A percentile compares a stretch with the other conserved stretches of the same genome.
Conservation (phyloP, 2,329 filamentous ascomycete species). For the Trichoderma sp. region DNA sequence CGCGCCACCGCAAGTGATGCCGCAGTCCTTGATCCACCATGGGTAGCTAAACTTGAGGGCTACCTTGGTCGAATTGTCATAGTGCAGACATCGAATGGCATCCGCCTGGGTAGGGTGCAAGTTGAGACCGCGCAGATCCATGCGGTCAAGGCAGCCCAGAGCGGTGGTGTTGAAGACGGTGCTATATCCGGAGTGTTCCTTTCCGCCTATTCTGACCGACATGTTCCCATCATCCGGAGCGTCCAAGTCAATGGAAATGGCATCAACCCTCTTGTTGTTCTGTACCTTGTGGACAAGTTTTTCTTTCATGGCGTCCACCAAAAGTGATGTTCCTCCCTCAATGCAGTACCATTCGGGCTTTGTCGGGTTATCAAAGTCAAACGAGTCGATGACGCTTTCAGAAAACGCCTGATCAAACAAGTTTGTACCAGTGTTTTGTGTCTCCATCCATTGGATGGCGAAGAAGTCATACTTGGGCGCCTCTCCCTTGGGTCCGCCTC, state of each 20-base stretch:
- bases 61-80: background rate
- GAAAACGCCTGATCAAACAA: background rate
- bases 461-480: background rate
- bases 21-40: background rate
- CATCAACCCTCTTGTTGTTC: background rate
- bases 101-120: background rate
- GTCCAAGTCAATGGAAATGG: background rate
- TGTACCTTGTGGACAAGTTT: background rate
- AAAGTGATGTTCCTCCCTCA: background rate
- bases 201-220: background rate
- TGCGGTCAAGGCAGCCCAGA: background rate
- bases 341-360: background rate
- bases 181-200: background rate
- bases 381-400: background rate
- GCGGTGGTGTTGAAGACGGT: background rate
- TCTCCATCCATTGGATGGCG: background rate
- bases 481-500: background rate
- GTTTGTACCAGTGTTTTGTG: background rate
- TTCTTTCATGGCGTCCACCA: background rate
- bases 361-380: background rate
- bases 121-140: background rate
- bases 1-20: background rate
- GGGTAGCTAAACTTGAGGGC: background rate
- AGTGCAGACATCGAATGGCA: background rate
- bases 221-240: background rate